Percentiles rank a stretch among this genome's conserved stretches.
phyloP scores from a whole-genome alignment of 2,329 filamentous ascomycete genomes.

The Tricladium varicosporioides region DNA sequence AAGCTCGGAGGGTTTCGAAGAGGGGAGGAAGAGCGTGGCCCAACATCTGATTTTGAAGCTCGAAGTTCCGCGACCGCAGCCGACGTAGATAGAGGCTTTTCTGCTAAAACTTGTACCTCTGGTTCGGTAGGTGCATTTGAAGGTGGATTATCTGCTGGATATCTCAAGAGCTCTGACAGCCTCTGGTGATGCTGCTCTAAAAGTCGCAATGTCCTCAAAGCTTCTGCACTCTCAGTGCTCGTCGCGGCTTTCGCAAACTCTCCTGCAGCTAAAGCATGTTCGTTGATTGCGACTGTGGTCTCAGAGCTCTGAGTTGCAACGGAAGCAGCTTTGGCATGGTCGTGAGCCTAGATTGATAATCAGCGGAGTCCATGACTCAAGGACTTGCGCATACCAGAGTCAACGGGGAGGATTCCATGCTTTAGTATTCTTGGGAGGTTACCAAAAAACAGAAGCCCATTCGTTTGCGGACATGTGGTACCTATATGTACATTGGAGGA shows the following conservation, averaged over 20 bases:
- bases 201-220: slow-evolving; percentile 77
- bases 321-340: slow-evolving; percentile 82
- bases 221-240: slow-evolving; percentile 66
- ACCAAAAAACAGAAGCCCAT: neutral
- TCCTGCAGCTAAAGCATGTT: slow-evolving; percentile 83
- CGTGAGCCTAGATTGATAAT: slow-evolving; percentile 63
- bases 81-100: slow-evolving; percentile 32
- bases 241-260: slow-evolving; percentile 85
- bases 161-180: slow-evolving; percentile 77
- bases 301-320: slow-evolving; percentile 66
- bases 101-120: slow-evolving; percentile 27
- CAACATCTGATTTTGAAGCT: slow-evolving; percentile 31
- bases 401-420: slow-evolving; percentile 69
- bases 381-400: slow-evolving; percentile 53
- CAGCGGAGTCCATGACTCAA: slow-evolving; percentile 14
- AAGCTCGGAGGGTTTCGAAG: slow-evolving; percentile 27
- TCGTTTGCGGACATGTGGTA: neutral
- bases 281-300: slow-evolving; percentile 78
- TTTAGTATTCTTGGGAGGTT: slow-evolving; percentile 12
- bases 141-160: slow-evolving; percentile 46
- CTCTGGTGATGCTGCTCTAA: slow-evolving; percentile 85
- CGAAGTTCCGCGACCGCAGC: slow-evolving; percentile 34
- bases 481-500: neutral
- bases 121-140: slow-evolving; percentile 21
- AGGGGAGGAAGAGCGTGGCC: slow-evolving; percentile 27